These are phyloP conservation scores for Linnemannia exigua DNA, from an alignment of 192 early-diverging fungal genomes.

Conservation along the genomic window DNA sequence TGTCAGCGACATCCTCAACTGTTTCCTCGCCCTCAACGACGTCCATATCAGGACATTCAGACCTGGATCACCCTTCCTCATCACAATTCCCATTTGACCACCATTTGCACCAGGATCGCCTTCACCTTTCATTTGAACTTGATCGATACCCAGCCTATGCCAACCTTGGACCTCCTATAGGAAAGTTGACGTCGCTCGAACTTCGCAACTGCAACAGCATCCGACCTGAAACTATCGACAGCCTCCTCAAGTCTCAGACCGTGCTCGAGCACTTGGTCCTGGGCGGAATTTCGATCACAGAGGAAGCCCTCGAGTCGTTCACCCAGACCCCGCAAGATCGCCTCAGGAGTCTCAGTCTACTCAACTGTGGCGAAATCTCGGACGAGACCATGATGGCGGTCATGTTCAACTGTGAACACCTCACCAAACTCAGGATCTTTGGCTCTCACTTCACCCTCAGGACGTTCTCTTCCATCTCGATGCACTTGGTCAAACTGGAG, in stretches of 20 bases:
- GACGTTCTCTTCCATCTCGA: slow-evolving; percentile 37
- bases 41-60: slow-evolving; percentile 27
- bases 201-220: slow-evolving; percentile 36
- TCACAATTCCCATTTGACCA: not conserved
- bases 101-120: not conserved
- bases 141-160: slow-evolving; percentile 17
- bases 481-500: slow-evolving; percentile 37
- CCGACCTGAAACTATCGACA: slow-evolving; percentile 9
- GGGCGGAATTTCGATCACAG: slow-evolving; percentile 41
- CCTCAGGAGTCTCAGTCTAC: slow-evolving; percentile 14
- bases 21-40: slow-evolving; percentile 35
- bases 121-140: slow-evolving; percentile 12
- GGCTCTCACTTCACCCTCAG: slow-evolving; percentile 44
- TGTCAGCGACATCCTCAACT: slow-evolving; percentile 19
- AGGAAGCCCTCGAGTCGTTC: slow-evolving; percentile 27
- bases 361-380: slow-evolving; percentile 42
- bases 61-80: slow-evolving; percentile 3
- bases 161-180: not conserved
- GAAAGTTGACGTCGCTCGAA: slow-evolving; percentile 23
- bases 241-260: slow-evolving; percentile 22
- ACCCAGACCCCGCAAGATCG: slow-evolving; percentile 21
- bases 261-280: slow-evolving; percentile 25
- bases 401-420: slow-evolving; percentile 46
- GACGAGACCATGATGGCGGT: slow-evolving; percentile 53
- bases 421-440: slow-evolving; percentile 35